Percentiles rank a stretch among this genome's conserved stretches.
Conservation (phyloP, 2,329 filamentous ascomycete genomes). For the Aspergillus quadrilineatus region DNA sequence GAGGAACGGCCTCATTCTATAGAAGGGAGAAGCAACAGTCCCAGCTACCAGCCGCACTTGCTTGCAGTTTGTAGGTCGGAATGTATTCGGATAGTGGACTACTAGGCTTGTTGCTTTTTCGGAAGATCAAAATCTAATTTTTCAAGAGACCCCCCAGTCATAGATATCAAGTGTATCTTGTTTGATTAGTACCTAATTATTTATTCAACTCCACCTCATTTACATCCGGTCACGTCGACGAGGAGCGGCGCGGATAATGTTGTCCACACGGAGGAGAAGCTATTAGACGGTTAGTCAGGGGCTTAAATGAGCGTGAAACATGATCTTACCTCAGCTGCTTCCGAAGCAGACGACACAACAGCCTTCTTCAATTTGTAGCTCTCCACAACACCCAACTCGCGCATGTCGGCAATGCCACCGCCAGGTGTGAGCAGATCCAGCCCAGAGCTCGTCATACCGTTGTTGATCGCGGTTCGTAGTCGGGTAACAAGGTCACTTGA, state of each 20-base stretch:
- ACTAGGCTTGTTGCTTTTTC: too few relatives aligned
- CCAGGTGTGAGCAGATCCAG: conserved; percentile 86
- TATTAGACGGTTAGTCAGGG: conserved; percentile 37
- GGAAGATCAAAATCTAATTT: too few relatives aligned
- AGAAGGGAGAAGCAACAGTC: not conserved
- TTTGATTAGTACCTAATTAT: conserved; percentile 6
- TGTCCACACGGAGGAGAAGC: conserved; percentile 90
- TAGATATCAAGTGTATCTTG: not conserved
- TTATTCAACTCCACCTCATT: conserved; percentile 18
- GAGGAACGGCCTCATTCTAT: not conserved
- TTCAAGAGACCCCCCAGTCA: too few relatives aligned
- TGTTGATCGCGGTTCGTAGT: conserved; percentile 90
- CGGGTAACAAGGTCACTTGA: conserved; percentile 90
- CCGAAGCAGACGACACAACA: conserved; percentile 93
- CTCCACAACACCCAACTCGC: conserved; percentile 90
- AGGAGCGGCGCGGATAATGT: conserved; percentile 93
- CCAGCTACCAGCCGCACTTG: not conserved
- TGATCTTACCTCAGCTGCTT: conserved; percentile 83
- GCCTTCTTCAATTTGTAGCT: conserved; percentile 98
- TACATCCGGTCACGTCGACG: conserved; percentile 75
- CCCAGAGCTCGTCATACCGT: conserved; percentile 88
- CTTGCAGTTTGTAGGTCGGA: too few relatives aligned
- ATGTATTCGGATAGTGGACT: too few relatives aligned
- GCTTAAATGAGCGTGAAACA: not conserved
- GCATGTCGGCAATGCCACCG: conserved; percentile 92